These are phyloP conservation scores for Cronartium ribicola DNA, from an alignment of 1,284 basidiomycete genomes.

Conservation along the genomic window DNA sequence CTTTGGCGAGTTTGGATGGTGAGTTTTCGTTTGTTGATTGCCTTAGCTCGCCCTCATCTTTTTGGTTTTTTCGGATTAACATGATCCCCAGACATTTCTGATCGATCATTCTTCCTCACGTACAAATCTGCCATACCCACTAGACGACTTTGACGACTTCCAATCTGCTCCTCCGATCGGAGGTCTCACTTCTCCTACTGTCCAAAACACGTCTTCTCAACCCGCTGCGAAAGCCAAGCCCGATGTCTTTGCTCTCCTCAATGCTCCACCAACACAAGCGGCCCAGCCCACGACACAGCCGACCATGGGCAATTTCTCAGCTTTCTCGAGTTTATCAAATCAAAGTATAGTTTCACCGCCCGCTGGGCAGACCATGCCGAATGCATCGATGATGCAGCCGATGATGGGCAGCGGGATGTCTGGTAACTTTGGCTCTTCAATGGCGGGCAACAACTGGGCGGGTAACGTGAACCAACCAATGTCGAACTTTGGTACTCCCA, in stretches of 20 bases:
- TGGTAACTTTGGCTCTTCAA: neutral
- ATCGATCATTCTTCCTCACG: neutral
- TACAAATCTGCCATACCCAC: neutral
- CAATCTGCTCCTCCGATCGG: conserved; percentile 24
- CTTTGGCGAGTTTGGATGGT: conserved; percentile 4
- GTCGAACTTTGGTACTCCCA: neutral
- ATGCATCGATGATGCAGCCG: conserved; percentile 29
- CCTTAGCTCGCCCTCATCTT: neutral
- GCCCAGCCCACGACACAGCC: neutral
- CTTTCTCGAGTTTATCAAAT: conserved; percentile 1
- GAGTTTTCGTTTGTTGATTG: neutral
- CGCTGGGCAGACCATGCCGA: conserved; percentile 9
- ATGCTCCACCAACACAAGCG: conserved; percentile 3
- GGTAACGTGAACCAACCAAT: neutral
- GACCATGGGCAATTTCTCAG: neutral
- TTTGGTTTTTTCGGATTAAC: neutral
- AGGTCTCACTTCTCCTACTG: neutral
- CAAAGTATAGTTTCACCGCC: conserved; percentile 3
- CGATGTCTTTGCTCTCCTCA: conserved; percentile 33
- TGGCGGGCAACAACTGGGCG: conserved; percentile 18
- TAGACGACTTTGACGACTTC: conserved; percentile 40
- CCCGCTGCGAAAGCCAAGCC: conserved; percentile 10
- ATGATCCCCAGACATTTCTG: neutral
- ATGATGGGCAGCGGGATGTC: conserved; percentile 6
- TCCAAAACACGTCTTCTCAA: neutral